These are phyloP conservation scores for Eucalyptus regnans DNA, from an alignment of 345 rosid species.

Conservation along the genomic window DNA sequence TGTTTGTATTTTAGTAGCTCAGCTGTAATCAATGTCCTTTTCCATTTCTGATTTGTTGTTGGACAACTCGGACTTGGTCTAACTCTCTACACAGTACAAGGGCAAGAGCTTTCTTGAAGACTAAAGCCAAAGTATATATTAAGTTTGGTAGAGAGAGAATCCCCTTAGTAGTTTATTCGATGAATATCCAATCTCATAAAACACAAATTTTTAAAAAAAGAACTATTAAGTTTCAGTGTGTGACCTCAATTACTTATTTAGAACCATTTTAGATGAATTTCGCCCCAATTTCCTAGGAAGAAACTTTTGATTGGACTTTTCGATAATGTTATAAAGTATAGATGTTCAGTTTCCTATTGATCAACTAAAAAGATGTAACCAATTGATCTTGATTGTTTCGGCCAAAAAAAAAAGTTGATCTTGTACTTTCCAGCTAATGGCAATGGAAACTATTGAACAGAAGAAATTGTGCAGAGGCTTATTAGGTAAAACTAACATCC, in stretches of 20 bases:
- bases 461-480: accelerated
- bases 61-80: background rate
- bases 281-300: too few relatives aligned
- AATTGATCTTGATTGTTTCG: too few relatives aligned
- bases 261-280: too few relatives aligned
- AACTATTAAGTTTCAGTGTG: too few relatives aligned
- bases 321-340: too few relatives aligned
- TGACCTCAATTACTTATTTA: too few relatives aligned
- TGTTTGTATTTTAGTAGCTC: background rate
- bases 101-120: background rate
- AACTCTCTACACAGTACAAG: background rate
- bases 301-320: too few relatives aligned
- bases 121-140: too few relatives aligned
- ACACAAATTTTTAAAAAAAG: background rate
- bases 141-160: background rate
- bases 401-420: too few relatives aligned
- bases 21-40: background rate
- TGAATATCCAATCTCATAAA: background rate
- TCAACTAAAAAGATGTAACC: too few relatives aligned
- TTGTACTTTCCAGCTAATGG: too few relatives aligned
- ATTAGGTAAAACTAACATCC: accelerated
- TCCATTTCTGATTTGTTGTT: background rate
- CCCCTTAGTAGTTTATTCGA: background rate
- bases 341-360: too few relatives aligned
- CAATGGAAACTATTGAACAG: accelerated